These are phyloP conservation scores for Adansonia rubrostipa DNA, from an alignment of 441 rosid genomes.

Conservation along the genomic window DNA sequence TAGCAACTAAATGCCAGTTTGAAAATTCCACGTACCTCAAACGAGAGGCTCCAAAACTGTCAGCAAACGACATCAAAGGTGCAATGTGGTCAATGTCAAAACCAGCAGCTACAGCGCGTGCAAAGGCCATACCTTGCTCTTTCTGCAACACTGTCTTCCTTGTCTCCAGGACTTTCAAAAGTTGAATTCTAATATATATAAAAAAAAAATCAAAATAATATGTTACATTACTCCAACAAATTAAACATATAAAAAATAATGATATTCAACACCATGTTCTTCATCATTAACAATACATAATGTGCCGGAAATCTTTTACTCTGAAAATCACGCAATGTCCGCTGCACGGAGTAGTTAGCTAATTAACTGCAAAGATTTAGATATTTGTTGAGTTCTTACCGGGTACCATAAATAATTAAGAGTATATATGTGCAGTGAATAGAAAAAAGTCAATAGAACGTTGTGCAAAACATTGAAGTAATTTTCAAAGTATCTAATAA, in stretches of 20 bases:
- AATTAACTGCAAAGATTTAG: neutral
- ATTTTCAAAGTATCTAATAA: neutral
- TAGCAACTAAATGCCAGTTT: neutral
- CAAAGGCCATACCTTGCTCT: slow-evolving; percentile 99
- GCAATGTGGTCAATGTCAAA: slow-evolving; percentile 79
- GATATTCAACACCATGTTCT: neutral
- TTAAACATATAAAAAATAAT: neutral
- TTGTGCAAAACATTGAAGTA: slow-evolving; percentile 7
- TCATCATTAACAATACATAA: neutral
- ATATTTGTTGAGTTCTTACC: neutral
- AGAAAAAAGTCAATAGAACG: neutral
- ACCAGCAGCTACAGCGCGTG: slow-evolving; percentile 98
- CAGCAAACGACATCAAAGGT: slow-evolving; percentile 76
- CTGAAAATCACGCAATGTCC: neutral
- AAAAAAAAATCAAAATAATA: slow-evolving; percentile 22
- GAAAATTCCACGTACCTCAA: slow-evolving; percentile 55
- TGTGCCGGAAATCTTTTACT: neutral
- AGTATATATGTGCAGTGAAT: neutral
- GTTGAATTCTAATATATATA: slow-evolving; percentile 64
- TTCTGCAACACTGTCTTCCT: slow-evolving; percentile 79
- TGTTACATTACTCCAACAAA: slow-evolving; percentile 18
- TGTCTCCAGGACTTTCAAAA: slow-evolving; percentile 87
- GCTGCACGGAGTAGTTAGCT: neutral
- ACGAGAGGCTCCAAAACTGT: slow-evolving; percentile 87
- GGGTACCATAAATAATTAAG: neutral